phyloP scores from a whole-genome alignment of 2,329 filamentous ascomycete genomes.

The Penicillium sp. region DNA sequence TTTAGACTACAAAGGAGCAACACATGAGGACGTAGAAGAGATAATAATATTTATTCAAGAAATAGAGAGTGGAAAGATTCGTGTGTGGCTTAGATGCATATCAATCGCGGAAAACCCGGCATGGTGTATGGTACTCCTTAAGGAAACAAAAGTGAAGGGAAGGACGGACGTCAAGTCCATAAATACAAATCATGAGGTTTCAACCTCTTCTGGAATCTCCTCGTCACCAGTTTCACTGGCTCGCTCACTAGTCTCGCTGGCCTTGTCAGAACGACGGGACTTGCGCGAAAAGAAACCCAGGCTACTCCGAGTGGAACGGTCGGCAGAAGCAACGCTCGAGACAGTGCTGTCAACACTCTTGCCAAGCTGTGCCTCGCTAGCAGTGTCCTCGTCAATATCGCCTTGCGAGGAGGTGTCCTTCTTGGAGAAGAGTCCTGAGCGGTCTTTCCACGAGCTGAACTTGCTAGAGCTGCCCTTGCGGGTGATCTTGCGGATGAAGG shows the following conservation, averaged over 20 bases:
- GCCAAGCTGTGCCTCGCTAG: constrained; percentile 42
- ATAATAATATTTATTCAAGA: not conserved
- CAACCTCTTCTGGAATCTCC: constrained; percentile 37
- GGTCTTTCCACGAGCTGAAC: constrained; percentile 55
- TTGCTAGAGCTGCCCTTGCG: constrained; percentile 54
- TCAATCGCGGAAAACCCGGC: constrained; percentile 8
- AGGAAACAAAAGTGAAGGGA: constrained; percentile 15
- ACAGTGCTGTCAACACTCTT: constrained; percentile 46
- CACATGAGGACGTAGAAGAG: not conserved
- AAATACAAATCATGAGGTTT: constrained; percentile 14
- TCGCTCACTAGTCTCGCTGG: constrained; percentile 46
- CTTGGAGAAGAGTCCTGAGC: constrained; percentile 49
- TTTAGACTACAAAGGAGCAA: not conserved
- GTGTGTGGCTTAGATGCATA: constrained; percentile 13
- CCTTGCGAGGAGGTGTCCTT: constrained; percentile 46
- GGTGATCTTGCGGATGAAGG: constrained; percentile 54
- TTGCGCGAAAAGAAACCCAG: constrained; percentile 52
- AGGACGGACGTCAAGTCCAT: constrained; percentile 2
- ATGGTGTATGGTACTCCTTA: constrained; percentile 10
- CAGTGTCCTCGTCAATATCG: constrained; percentile 48
- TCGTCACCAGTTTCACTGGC: constrained; percentile 48
- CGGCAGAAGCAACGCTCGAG: constrained; percentile 44
- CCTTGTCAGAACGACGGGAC: constrained; percentile 45
- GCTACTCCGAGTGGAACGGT: constrained; percentile 46
- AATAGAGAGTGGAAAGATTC: not conserved